Base-by-base conservation (phyloP, 371 early-diverging fungal species). In the Syncephalastrum sp. region DNA sequence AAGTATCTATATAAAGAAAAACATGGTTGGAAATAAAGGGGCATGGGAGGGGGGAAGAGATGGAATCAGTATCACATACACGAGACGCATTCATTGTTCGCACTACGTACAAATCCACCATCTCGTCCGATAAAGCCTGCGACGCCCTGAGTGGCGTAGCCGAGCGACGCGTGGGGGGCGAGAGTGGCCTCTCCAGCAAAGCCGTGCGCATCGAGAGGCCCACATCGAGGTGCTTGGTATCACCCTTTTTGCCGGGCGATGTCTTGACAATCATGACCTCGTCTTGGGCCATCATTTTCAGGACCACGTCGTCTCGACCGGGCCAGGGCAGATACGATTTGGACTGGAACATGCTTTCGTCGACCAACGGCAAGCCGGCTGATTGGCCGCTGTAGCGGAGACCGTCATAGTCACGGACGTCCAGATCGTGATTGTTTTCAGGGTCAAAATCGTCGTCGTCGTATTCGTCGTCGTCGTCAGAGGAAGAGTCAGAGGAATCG, bases 301-400 rank as follows among this genome's bases (percentile, higher is more conserved):
- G 21, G 2, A 72, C 69, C 4, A 74, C 56, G 56, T 74, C 64
- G 29, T 75, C 57, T 46, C 74, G 56, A 29, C 77, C 80, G 19
- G 77, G 80, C 65, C 69, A 69, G 10, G 54, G 64, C 21, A 76
- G 54, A 47, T 56, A 67, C 0, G 75, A 25, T 23, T 70, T 65
- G 12, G 63, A 57, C 59, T 74, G 72, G n/a, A 77, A 77, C 8
- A 80, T 24, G 29, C 57, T 57, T 23, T 70, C 50, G 38, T 74
- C 68, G 6, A 74, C 29, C 7, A 72, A 47, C 24, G 67, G 67
- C 6, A 75, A 44, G 23, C 77, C 75, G 49, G 80, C 77, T 4
- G 77, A 76, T 27, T 64, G 55, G 0, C 80, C 80, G 5, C 73
- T 65, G 43, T 80, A 80, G 52, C 71, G 74, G n/a, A 76, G 65